These are phyloP conservation scores for Trichocomaceae sp. DNA, from an alignment of 2,329 filamentous ascomycete species.

Conservation along the genomic window DNA sequence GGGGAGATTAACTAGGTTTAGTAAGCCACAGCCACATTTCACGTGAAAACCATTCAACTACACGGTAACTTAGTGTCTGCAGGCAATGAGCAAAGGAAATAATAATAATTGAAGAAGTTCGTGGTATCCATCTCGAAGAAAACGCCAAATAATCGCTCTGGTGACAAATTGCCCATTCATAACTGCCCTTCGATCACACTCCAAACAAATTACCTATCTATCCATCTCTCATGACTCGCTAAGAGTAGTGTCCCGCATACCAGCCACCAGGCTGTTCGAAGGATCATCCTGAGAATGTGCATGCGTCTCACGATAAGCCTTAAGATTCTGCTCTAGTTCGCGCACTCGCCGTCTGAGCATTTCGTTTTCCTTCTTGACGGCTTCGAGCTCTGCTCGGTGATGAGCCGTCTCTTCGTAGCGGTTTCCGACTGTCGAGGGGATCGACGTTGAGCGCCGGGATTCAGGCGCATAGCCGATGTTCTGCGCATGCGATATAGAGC, in stretches of 20 bases:
- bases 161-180: background rate
- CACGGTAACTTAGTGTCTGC: background rate
- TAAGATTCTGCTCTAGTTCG: constrained; percentile 37
- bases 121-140: background rate
- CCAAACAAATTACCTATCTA: too few species aligned
- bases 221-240: constrained; percentile 10
- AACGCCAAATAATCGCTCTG: background rate
- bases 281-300: constrained; percentile 5
- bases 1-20: too few species aligned
- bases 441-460: constrained; percentile 24
- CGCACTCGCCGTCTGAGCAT: constrained; percentile 37
- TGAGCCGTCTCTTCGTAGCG: constrained; percentile 39
- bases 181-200: background rate
- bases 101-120: constrained; percentile 2
- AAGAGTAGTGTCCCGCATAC: constrained; percentile 15
- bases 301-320: constrained; percentile 22
- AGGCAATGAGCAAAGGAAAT: background rate
- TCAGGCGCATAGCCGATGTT: constrained; percentile 18
- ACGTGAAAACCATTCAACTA: background rate
- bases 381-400: constrained; percentile 40
- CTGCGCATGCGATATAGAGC: constrained; percentile 18
- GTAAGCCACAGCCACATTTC: background rate
- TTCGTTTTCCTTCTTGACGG: constrained; percentile 43
- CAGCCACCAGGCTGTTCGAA: constrained; percentile 13
- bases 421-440: constrained; percentile 16